Conservation (phyloP, 192 early-diverging fungal species). For the Piromyces sp. region DNA sequence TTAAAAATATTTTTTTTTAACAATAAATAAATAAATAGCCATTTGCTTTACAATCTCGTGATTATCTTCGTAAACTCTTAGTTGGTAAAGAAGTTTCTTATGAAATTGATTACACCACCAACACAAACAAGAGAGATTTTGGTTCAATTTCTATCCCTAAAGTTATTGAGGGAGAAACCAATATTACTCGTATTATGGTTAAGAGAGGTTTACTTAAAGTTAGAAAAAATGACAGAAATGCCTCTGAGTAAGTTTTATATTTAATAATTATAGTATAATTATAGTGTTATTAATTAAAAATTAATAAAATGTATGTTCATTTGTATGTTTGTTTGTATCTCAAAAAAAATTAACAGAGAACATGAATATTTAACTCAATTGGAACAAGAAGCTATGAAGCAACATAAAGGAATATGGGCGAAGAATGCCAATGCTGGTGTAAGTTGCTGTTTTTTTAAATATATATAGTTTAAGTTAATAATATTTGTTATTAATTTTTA, state of each 20-base stretch:
- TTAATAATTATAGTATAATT: no score
- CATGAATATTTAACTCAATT: constrained; percentile 25
- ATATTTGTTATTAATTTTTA: no score
- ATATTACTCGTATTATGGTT: constrained; percentile 54
- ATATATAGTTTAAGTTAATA: no score
- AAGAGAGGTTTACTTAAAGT: constrained; percentile 76
- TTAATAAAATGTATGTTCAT: neutral
- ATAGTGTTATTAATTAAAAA: no score
- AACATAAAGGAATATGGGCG: constrained; percentile 62
- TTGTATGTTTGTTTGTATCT: no score
- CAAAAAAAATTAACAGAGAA: no score
- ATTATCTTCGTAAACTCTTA: constrained; percentile 67
- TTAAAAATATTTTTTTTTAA: no score
- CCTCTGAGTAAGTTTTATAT: constrained; percentile 11
- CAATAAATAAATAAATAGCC: no score
- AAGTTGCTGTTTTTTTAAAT: no score
- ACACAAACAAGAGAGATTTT: constrained; percentile 38
- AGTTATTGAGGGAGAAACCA: constrained; percentile 27
- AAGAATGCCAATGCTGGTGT: constrained; percentile 16
- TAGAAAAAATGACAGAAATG: constrained; percentile 20
- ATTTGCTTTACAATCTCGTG: constrained; percentile 71
- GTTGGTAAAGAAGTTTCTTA: constrained; percentile 82
- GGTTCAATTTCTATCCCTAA: constrained; percentile 20
- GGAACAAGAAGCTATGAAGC: constrained; percentile 53
- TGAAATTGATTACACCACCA: constrained; percentile 56